Evolutionary conservation across 1,139 yeast species (phyloP).

Genomic region (Lodderomyces pseudojiufengensis): DNA sequence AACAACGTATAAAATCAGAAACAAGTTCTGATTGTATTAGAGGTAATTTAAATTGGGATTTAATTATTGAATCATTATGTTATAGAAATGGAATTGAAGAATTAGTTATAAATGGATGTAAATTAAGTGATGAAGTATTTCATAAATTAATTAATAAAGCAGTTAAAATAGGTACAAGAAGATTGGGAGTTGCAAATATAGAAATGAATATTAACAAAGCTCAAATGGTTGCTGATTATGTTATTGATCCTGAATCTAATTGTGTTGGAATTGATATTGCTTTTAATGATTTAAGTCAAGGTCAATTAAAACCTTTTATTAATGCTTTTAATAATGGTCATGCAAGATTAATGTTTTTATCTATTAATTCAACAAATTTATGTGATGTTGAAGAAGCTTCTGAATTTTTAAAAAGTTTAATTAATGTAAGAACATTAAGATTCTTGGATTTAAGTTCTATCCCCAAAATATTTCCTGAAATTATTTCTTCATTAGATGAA

Average conservation of each 20-base stretch:
- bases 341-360: constrained; percentile 53
- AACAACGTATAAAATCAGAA: constrained; percentile 60
- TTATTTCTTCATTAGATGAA: constrained; percentile 57
- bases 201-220: constrained; percentile 59
- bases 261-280: constrained; percentile 85
- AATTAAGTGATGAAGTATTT: constrained; percentile 52
- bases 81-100: constrained; percentile 77
- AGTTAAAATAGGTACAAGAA: constrained; percentile 51
- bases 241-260: constrained; percentile 45
- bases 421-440: constrained; percentile 54
- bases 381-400: constrained; percentile 51
- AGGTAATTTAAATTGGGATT: constrained; percentile 71
- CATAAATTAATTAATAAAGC: constrained; percentile 50
- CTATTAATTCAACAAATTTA: constrained; percentile 68
- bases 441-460: constrained; percentile 76
- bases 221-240: constrained; percentile 58
- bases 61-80: constrained; percentile 57
- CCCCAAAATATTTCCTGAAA: constrained; percentile 69
- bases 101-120: constrained; percentile 77
- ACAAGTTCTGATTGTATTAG: constrained; percentile 45
- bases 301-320: constrained; percentile 50
- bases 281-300: constrained; percentile 65
- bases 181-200: constrained; percentile 76
- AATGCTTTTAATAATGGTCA: constrained; percentile 33
- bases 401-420: constrained; percentile 47